phyloP scores from a whole-genome alignment of 2,329 filamentous ascomycete species.

The Aspergillus glaucus region DNA sequence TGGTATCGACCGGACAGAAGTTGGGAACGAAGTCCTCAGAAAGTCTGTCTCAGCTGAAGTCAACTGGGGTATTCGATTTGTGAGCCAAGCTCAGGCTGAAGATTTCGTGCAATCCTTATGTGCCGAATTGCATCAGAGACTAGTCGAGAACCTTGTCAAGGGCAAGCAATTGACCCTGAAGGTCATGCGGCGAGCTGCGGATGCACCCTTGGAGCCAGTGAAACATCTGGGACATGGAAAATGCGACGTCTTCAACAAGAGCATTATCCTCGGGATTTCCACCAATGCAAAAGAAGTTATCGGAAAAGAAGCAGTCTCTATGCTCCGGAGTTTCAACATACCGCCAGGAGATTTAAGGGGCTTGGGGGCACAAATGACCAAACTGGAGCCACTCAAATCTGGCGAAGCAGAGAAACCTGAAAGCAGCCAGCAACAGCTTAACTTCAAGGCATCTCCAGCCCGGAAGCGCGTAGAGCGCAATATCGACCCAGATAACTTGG shows the following conservation, averaged over 20 bases:
- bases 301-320: conserved; percentile 75
- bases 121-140: conserved; percentile 71
- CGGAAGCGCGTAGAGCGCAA: conserved; percentile 15
- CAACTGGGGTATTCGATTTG: conserved; percentile 95
- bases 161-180: conserved; percentile 88
- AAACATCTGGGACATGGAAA: conserved; percentile 94
- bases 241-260: conserved; percentile 92
- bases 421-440: conserved; percentile 72
- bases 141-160: conserved; percentile 77
- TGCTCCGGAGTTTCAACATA: conserved; percentile 74
- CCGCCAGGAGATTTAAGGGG: conserved; percentile 90
- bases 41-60: conserved; percentile 97
- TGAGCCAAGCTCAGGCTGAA: conserved; percentile 85
- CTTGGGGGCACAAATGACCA: conserved; percentile 87
- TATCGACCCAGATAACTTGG: conserved; percentile 45
- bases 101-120: conserved; percentile 83
- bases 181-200: conserved; percentile 78
- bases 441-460: conserved; percentile 53
- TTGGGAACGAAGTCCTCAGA: conserved; percentile 75
- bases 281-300: conserved; percentile 69
- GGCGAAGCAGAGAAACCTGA: conserved; percentile 48
- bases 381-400: conserved; percentile 70
- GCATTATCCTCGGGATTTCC: conserved; percentile 70
- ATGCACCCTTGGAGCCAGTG: conserved; percentile 82
- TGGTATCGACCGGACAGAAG: conserved; percentile 78